A percentile compares a stretch with the other conserved stretches of the same genome.
Evolutionary conservation across 345 rosid species (phyloP).

Genomic region (Populus nigra): DNA sequence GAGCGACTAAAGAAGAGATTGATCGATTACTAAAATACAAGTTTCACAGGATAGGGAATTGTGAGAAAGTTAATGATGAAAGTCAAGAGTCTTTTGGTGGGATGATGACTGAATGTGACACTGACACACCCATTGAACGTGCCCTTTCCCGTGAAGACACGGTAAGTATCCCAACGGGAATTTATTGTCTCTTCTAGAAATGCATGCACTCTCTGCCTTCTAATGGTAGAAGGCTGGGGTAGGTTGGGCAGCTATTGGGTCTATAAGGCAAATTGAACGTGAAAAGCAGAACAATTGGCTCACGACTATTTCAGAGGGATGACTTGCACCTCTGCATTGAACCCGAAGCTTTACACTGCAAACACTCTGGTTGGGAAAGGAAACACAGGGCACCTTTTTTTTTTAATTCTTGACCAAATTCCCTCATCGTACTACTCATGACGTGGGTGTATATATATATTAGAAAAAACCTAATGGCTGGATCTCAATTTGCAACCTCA

Average conservation of each 20-base stretch:
- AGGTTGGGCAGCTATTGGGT: not conserved
- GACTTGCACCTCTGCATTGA: not conserved
- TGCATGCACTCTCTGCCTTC: not conserved
- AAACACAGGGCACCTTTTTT: not conserved
- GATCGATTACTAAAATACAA: slow-evolving; percentile 61
- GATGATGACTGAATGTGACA: slow-evolving; percentile 57
- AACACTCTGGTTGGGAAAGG: not conserved
- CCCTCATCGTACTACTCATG: not conserved
- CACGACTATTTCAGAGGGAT: too few species aligned
- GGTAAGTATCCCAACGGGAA: slow-evolving; percentile 41
- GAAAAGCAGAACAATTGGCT: too few species aligned
- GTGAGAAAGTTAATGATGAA: slow-evolving; percentile 52
- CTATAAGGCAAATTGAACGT: not conserved
- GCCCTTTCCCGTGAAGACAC: slow-evolving; percentile 64
- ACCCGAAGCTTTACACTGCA: not conserved
- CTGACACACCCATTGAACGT: slow-evolving; percentile 50
- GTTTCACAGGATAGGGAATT: slow-evolving; percentile 39
- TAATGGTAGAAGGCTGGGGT: not conserved
- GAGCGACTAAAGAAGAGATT: slow-evolving; percentile 77
- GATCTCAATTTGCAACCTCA: not conserved
- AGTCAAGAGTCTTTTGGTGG: slow-evolving; percentile 55
- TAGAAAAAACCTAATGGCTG: not conserved
- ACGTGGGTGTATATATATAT: too few species aligned
- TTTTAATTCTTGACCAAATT: not conserved
- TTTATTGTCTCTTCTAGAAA: not conserved